These are phyloP conservation scores for Puccinia horiana DNA, from an alignment of 1,284 basidiomycete species.

Conservation along the genomic window DNA sequence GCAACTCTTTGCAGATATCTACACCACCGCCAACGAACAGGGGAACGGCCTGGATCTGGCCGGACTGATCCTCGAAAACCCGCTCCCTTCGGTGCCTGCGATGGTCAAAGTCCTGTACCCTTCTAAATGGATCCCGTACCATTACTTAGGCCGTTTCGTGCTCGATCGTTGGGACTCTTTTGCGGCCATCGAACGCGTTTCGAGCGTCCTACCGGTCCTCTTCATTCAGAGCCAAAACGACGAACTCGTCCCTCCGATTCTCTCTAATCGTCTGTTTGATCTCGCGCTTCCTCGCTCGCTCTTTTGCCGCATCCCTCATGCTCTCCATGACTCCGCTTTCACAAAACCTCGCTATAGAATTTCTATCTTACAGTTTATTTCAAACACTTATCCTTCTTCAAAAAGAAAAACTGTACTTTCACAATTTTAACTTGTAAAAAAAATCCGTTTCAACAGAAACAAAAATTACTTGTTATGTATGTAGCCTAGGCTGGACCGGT, in stretches of 20 bases:
- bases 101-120: slow-evolving; percentile 39
- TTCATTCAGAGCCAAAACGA: slow-evolving; percentile 24
- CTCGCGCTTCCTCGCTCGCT: not conserved
- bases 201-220: not conserved
- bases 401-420: too few species aligned
- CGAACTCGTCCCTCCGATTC: slow-evolving; percentile 20
- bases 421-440: too few species aligned
- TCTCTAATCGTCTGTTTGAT: not conserved
- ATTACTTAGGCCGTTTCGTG: slow-evolving; percentile 13
- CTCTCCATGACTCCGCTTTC: slow-evolving; percentile 32
- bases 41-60: not conserved
- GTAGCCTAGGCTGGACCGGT: too few species aligned
- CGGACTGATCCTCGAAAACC: slow-evolving; percentile 34
- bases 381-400: not conserved
- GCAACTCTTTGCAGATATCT: not conserved
- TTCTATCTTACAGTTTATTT: slow-evolving; percentile 5
- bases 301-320: slow-evolving; percentile 9
- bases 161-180: slow-evolving; percentile 4
- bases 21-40: not conserved
- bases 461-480: too few species aligned
- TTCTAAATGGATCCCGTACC: slow-evolving; percentile 1
- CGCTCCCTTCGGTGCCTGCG: slow-evolving; percentile 5
- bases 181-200: not conserved
- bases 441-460: too few species aligned
- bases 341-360: slow-evolving; percentile 15